phyloP scores from a whole-genome alignment of 73 alveolate genomes.

The Effrenium voratum region DNA sequence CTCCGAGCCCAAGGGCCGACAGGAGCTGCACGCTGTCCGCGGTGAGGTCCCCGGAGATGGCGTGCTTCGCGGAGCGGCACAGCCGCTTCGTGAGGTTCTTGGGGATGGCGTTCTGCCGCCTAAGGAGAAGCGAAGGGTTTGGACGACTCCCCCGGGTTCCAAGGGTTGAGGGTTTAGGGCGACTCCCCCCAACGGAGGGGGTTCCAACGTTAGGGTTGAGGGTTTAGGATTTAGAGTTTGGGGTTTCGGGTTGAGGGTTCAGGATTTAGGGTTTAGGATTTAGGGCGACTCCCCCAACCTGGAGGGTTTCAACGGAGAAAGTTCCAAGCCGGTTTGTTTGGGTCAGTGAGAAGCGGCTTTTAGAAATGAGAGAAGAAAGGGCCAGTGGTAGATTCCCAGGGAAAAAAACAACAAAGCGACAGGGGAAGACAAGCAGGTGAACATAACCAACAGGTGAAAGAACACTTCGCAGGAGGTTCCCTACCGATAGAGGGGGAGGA shows the following conservation, averaged over 20 bases:
- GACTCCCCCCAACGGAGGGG: background rate
- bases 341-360: no score
- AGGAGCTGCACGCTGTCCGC: slow-evolving; percentile 77
- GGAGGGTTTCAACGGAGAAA: no score
- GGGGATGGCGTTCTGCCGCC: slow-evolving; percentile 84
- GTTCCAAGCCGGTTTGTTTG: no score
- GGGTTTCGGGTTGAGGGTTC: background rate
- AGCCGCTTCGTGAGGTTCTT: slow-evolving; percentile 75
- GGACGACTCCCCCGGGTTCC: background rate
- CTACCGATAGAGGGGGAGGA: no score
- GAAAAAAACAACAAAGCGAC: no score
- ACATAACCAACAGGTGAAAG: no score
- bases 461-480: no score
- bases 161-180: background rate
- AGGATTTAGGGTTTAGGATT: background rate
- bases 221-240: background rate
- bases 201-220: background rate
- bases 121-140: background rate
- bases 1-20: background rate
- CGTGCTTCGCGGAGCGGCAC: slow-evolving; percentile 77
- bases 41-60: slow-evolving; percentile 57
- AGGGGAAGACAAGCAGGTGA: no score
- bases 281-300: no score
- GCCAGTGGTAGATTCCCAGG: no score
- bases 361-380: no score